A percentile compares a stretch with the other conserved stretches of the same genome.
These are phyloP conservation scores for Ammopiptanthus mongolicus DNA, from an alignment of 306 rosid genomes.

Conservation along the genomic window DNA sequence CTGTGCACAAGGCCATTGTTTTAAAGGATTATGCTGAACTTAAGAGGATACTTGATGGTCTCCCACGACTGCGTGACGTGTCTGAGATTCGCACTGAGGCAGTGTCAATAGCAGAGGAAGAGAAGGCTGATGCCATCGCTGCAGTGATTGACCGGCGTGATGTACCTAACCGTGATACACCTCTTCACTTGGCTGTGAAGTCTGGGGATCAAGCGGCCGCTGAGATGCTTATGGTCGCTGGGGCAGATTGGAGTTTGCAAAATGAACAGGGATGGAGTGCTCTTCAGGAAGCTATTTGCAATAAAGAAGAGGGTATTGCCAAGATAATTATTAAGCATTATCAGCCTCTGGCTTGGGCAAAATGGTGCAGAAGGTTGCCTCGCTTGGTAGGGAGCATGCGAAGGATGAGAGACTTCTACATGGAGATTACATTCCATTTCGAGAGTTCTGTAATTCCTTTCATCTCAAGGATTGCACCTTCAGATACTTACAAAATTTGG, in stretches of 20 bases:
- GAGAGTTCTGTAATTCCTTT: constrained; percentile 99
- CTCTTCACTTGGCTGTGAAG: constrained; percentile 94
- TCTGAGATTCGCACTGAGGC: constrained; percentile 66
- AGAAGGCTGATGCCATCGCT: constrained; percentile 78
- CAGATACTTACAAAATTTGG: constrained; percentile 97
- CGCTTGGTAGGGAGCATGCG: constrained; percentile 80
- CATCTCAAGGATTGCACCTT: constrained; percentile 95
- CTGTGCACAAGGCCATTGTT: constrained; percentile 83
- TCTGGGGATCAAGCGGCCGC: constrained; percentile 72
- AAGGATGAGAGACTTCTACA: constrained; percentile 95
- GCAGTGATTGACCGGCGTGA: constrained; percentile 82
- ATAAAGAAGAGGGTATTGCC: constrained; percentile 79
- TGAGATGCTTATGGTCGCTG: constrained; percentile 89
- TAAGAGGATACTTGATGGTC: constrained; percentile 52
- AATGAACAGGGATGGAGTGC: constrained; percentile 99
- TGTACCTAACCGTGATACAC: constrained; percentile 84
- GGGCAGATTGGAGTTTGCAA: constrained; percentile 99
- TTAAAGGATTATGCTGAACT: constrained; percentile 70
- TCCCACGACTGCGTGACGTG: constrained; percentile 63
- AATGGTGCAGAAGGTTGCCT: constrained; percentile 99
- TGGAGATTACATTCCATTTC: constrained; percentile 96
- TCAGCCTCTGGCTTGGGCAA: constrained; percentile 98
- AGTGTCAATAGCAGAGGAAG: constrained; percentile 71
- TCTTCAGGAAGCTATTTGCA: constrained; percentile 96
- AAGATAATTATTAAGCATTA: constrained; percentile 77